Percentiles rank a stretch among this genome's conserved stretches.
These are phyloP conservation scores for Nicotiana sylvestris DNA, from an alignment of 257 asterid species.

Conservation along the genomic window DNA sequence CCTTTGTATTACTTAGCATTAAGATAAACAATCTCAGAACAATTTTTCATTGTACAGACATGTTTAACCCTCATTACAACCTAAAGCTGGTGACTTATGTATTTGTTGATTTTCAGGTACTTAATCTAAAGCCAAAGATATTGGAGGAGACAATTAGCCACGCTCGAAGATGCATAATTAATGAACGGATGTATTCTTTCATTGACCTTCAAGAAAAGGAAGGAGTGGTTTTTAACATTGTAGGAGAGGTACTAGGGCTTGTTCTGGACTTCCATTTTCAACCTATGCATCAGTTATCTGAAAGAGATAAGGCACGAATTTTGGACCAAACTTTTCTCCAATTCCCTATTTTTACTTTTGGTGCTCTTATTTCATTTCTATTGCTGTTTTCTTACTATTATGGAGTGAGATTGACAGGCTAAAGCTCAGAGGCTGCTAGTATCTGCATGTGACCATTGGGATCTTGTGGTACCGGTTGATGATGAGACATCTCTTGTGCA, in stretches of 20 bases:
- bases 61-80: neutral
- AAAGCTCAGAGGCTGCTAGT: constrained; percentile 25
- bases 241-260: constrained; percentile 35
- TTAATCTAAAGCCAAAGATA: constrained; percentile 18
- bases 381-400: neutral
- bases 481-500: constrained; percentile 24
- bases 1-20: neutral
- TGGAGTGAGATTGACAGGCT: constrained; percentile 24
- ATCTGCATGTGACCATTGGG: constrained; percentile 39
- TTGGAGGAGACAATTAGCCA: constrained; percentile 38
- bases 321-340: neutral
- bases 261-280: constrained; percentile 14
- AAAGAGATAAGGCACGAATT: constrained; percentile 38
- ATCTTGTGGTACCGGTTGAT: constrained; percentile 13
- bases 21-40: neutral
- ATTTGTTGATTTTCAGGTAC: constrained; percentile 31
- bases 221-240: constrained; percentile 36
- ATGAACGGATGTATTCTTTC: constrained; percentile 29
- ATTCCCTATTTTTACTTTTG: neutral
- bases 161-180: constrained; percentile 42
- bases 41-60: neutral
- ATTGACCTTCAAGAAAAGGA: constrained; percentile 14
- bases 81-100: neutral
- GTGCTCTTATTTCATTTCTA: neutral
- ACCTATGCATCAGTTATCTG: constrained; percentile 19